phyloP scores from a whole-genome alignment of 371 early-diverging fungal species.

The Capillidium heterosporum region DNA sequence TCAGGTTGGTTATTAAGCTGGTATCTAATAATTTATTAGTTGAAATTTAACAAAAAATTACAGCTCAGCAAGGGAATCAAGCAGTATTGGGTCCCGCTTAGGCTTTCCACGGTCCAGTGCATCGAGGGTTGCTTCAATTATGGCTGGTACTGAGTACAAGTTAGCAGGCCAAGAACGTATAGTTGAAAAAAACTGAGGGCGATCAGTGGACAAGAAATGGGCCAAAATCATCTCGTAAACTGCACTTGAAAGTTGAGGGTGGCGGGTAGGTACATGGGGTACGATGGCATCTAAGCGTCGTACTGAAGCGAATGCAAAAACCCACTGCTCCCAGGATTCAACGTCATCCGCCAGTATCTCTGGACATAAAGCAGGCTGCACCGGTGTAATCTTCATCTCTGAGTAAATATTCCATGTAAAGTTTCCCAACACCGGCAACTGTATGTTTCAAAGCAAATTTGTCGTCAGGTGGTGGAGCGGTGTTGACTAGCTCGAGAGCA shows the following conservation, averaged over 20 bases:
- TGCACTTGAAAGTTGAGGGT: conserved; percentile 52
- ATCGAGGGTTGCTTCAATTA: conserved; percentile 61
- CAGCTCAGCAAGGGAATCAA: background rate
- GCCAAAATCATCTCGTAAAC: conserved; percentile 78
- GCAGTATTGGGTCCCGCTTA: conserved; percentile 14
- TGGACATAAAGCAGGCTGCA: conserved; percentile 49
- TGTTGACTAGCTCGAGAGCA: conserved; percentile 40
- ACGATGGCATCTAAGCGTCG: conserved; percentile 50
- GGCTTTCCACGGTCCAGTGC: conserved; percentile 18
- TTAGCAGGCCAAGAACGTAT: conserved; percentile 59
- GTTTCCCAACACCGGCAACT: conserved; percentile 60
- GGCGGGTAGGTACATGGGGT: conserved; percentile 55
- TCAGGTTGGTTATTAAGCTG: conserved; percentile 38
- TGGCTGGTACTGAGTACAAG: conserved; percentile 6
- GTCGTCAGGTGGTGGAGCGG: conserved; percentile 21
- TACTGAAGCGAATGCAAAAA: conserved; percentile 59
- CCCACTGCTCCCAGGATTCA: conserved; percentile 79
- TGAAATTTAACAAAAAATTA: too few species aligned
- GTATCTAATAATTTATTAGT: background rate
- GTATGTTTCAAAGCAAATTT: conserved; percentile 20
- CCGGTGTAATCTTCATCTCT: conserved; percentile 39
- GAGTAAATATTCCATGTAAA: conserved; percentile 54
- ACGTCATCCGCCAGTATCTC: conserved; percentile 48
- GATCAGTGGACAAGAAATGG: conserved; percentile 40
- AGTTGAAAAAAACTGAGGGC: conserved; percentile 22